A percentile compares a stretch with the other conserved stretches of the same genome.
Evolutionary conservation across 2,329 filamentous ascomycete species (phyloP).

Genomic region (Basipetospora chlamydospora): DNA sequence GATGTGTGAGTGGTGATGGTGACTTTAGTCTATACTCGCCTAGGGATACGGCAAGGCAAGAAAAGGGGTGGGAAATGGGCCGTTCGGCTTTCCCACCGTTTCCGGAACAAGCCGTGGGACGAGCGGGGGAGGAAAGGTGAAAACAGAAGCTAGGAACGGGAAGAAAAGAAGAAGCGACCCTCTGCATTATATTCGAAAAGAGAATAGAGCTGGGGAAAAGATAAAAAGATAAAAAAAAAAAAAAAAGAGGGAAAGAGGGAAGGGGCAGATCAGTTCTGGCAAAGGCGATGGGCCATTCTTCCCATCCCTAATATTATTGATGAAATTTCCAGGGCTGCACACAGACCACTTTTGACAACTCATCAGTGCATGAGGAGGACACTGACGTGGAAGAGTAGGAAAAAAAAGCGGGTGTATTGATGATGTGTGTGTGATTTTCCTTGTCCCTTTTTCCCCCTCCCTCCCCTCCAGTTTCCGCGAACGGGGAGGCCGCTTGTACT

Average conservation of each 20-base stretch:
- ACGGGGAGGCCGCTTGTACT: no score
- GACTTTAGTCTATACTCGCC: no score
- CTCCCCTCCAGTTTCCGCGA: no score
- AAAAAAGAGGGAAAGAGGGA: conserved; percentile 8
- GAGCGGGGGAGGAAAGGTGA: no score
- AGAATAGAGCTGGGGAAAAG: not conserved
- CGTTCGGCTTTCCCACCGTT: no score
- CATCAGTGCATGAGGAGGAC: conserved; percentile 33
- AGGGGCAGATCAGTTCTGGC: conserved; percentile 2
- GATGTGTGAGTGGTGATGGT: no score
- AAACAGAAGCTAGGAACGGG: not conserved
- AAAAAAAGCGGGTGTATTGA: conserved; percentile 30
- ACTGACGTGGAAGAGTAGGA: no score
- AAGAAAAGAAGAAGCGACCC: not conserved
- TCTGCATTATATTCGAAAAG: not conserved
- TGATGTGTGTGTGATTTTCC: not conserved
- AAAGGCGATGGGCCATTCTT: not conserved
- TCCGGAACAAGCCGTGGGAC: no score
- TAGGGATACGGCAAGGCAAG: no score
- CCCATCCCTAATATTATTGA: no score
- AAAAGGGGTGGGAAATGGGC: no score
- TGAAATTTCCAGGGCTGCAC: conserved; percentile 16
- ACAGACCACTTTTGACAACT: conserved; percentile 28
- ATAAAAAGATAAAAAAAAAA: not conserved
- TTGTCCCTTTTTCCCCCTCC: not conserved